Evolutionary conservation across 768 basidiomycete genomes (phyloP).

Genomic region (Lepiota subincarnata): DNA sequence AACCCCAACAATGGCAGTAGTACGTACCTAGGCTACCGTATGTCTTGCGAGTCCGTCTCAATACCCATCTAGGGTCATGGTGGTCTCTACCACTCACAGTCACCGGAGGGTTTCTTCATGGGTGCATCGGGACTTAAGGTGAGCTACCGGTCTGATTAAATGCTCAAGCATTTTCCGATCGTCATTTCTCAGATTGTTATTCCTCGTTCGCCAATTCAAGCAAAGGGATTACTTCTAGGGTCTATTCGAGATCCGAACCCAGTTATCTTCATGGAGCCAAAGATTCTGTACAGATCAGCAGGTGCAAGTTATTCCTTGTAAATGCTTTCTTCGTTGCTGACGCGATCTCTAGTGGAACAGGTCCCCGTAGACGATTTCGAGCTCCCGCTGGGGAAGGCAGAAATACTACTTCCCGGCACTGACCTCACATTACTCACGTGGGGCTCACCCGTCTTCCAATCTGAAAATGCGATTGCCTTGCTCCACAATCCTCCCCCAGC

Average conservation of each 20-base stretch:
- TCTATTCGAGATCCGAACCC: conserved; percentile 93
- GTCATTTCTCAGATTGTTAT: conserved; percentile 63
- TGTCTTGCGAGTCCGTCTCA: background rate
- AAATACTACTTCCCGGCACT: conserved; percentile 65
- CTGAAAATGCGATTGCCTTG: conserved; percentile 78
- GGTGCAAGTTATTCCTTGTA: conserved; percentile 32
- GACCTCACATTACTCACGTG: conserved; percentile 91
- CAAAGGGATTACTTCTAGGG: conserved; percentile 85
- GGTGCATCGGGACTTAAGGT: conserved; percentile 89
- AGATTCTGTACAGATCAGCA: conserved; percentile 89
- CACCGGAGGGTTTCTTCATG: conserved; percentile 93
- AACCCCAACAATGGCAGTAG: conserved; percentile 88
- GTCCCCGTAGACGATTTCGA: conserved; percentile 86
- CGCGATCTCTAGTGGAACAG: conserved; percentile 63
- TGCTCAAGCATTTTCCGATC: background rate
- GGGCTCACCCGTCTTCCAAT: conserved; percentile 92
- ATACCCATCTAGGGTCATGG: conserved; percentile 60
- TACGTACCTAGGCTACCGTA: conserved; percentile 29
- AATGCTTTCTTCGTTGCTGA: background rate
- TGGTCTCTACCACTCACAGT: conserved; percentile 91
- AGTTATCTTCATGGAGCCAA: conserved; percentile 93
- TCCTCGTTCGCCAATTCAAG: conserved; percentile 90
- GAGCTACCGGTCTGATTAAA: background rate
- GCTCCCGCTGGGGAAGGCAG: conserved; percentile 80
- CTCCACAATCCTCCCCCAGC: conserved; percentile 61